Conservation (phyloP, 1,284 basidiomycete genomes). For the Moesziomyces sp. region DNA sequence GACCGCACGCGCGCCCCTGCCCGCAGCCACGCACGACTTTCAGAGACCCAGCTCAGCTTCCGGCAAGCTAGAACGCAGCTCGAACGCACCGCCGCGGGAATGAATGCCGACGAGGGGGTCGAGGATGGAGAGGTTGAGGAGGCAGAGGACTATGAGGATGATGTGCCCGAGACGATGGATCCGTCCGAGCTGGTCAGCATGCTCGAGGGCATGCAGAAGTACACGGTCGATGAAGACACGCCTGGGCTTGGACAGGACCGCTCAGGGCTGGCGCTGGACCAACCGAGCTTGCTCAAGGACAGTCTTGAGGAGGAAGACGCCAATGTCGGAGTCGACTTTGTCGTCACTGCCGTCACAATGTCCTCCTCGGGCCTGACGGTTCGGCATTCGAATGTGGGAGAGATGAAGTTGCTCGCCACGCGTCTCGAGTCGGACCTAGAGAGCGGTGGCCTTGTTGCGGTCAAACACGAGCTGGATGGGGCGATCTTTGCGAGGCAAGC, state of each 20-base stretch:
- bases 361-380: background rate
- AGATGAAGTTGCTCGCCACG: slow-evolving; percentile 15
- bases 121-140: slow-evolving; percentile 27
- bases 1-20: slow-evolving; percentile 12
- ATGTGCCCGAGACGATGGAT: slow-evolving; percentile 89
- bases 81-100: slow-evolving; percentile 11
- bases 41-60: slow-evolving; percentile 30
- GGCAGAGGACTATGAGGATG: slow-evolving; percentile 70
- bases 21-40: background rate
- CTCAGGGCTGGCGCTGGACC: slow-evolving; percentile 19
- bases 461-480: slow-evolving; percentile 86
- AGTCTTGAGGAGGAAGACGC: slow-evolving; percentile 86
- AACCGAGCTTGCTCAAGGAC: slow-evolving; percentile 78
- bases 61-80: slow-evolving; percentile 17
- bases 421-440: background rate
- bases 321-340: slow-evolving; percentile 74
- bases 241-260: slow-evolving; percentile 61
- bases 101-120: slow-evolving; percentile 2
- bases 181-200: slow-evolving; percentile 82
- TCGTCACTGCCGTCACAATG: slow-evolving; percentile 71
- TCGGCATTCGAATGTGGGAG: slow-evolving; percentile 1
- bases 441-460: slow-evolving; percentile 70
- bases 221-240: slow-evolving; percentile 74
- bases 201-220: slow-evolving; percentile 84
- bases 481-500: slow-evolving; percentile 72